phyloP scores from a whole-genome alignment of 192 early-diverging fungal species.

The Gaertneriomyces sp. region DNA sequence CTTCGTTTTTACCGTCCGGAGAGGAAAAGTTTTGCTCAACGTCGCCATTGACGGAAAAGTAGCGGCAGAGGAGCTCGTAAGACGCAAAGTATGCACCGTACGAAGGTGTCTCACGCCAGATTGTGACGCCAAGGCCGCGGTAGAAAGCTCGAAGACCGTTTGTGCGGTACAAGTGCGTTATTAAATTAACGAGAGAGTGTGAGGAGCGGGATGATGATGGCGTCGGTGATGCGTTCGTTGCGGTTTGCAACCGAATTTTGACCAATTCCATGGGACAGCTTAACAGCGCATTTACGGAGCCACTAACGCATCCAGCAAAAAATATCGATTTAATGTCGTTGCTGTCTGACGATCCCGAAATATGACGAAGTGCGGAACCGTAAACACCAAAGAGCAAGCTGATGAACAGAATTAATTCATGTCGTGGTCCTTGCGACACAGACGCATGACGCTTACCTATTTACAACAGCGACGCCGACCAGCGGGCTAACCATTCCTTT shows the following conservation, averaged over 20 bases:
- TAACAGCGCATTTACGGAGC: conserved; percentile 45
- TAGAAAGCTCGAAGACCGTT: conserved; percentile 38
- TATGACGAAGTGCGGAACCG: conserved; percentile 40
- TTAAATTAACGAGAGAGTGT: conserved; percentile 35
- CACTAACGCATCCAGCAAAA: conserved; percentile 40
- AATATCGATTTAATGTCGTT: conserved; percentile 31
- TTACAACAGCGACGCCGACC: conserved; percentile 82
- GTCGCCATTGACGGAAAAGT: conserved; percentile 28
- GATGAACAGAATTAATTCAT: conserved; percentile 1
- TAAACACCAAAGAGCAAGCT: conserved; percentile 52
- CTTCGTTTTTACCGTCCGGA: no score
- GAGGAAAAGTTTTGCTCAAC: conserved; percentile 28
- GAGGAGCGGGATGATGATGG: conserved; percentile 49
- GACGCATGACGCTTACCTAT: conserved; percentile 16
- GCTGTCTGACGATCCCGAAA: conserved; percentile 15
- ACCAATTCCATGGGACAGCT: conserved; percentile 50
- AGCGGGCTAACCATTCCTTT: conserved; percentile 93
- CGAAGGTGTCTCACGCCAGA: conserved; percentile 44
- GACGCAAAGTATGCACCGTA: conserved; percentile 54
- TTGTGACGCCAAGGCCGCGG: conserved; percentile 35
- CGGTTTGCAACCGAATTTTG: conserved; percentile 3
- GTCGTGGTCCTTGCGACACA: not conserved
- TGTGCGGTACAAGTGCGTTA: conserved; percentile 25
- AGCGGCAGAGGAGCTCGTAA: conserved; percentile 39
- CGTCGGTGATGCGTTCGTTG: not conserved